Evolutionary conservation across 441 rosid species (phyloP).

Genomic region (Erodium moschatum): DNA sequence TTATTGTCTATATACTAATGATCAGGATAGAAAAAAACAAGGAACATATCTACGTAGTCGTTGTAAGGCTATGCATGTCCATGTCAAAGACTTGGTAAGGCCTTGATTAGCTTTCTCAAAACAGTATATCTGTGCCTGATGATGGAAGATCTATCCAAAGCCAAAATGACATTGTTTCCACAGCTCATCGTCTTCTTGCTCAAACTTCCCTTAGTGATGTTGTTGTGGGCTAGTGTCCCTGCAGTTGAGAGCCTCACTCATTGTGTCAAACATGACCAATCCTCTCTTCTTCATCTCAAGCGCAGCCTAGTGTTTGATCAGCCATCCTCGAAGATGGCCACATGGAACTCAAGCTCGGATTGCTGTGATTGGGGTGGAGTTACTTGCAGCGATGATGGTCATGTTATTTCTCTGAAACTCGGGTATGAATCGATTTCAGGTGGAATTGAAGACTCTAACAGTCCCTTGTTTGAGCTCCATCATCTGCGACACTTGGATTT

Average conservation of each 20-base stretch:
- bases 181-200: neutral
- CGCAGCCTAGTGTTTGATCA: neutral
- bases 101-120: too few relatives aligned
- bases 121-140: neutral
- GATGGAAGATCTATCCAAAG: neutral
- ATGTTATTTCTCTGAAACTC: neutral
- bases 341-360: neutral
- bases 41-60: neutral
- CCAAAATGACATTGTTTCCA: neutral
- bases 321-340: neutral
- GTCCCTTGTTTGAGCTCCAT: conserved; percentile 3
- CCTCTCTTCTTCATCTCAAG: neutral
- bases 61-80: neutral
- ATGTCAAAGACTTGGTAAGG: too few relatives aligned
- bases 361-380: neutral
- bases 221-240: neutral
- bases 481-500: neutral
- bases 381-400: neutral
- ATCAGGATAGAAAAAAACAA: neutral
- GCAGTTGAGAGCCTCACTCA: neutral
- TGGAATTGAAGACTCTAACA: neutral
- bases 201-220: neutral
- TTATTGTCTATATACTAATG: neutral
- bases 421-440: neutral
- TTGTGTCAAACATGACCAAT: neutral